Percentiles rank a stretch among this genome's conserved stretches.
Conservation (phyloP, 2,329 filamentous ascomycete genomes). For the Fusarium sp. region DNA sequence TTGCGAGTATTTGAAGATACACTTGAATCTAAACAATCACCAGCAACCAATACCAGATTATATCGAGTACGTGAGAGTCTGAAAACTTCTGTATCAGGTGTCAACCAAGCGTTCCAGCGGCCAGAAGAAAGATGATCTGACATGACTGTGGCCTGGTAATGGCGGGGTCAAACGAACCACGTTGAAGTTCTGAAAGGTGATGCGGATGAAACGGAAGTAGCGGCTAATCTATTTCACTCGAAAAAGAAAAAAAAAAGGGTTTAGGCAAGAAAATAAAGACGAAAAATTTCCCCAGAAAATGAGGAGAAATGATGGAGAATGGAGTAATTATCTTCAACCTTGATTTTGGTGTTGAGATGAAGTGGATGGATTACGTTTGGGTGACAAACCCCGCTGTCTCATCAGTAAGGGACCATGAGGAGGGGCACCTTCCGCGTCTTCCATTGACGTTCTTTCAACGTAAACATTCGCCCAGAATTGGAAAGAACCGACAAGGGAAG, state of each 20-base stretch:
- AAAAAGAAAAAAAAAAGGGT: neutral
- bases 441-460: conserved; percentile 6
- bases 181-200: neutral
- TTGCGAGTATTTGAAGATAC: neutral
- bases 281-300: neutral
- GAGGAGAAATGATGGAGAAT: neutral
- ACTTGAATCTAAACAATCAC: neutral
- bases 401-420: conserved; percentile 13
- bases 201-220: neutral
- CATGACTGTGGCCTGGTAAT: conserved; percentile 4
- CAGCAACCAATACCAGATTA: neutral
- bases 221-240: neutral
- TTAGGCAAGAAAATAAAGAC: neutral
- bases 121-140: conserved; percentile 30
- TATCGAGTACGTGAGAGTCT: neutral
- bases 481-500: neutral
- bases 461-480: neutral
- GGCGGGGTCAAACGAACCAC: conserved; percentile 20
- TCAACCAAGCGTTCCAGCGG: conserved; percentile 1
- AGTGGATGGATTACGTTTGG: conserved; percentile 36
- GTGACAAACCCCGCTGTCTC: conserved; percentile 33
- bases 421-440: conserved; percentile 9
- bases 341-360: conserved; percentile 33
- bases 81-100: neutral
- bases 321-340: conserved; percentile 21